Evolutionary conservation across 257 asterid species (phyloP).

Genomic region (Lantana camara): DNA sequence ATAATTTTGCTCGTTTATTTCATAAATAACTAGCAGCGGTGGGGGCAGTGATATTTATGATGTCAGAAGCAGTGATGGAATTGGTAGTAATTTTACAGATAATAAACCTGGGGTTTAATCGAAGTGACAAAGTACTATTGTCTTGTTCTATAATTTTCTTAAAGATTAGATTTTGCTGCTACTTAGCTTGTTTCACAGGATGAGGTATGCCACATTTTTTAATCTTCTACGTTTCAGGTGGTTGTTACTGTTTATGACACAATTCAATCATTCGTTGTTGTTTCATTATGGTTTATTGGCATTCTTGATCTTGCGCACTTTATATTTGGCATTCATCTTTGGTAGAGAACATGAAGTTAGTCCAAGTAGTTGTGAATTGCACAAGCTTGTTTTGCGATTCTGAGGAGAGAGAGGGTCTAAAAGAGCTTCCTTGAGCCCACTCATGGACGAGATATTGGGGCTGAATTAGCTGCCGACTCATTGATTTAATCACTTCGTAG

Average conservation of each 20-base stretch:
- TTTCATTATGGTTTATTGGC: not conserved
- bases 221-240: not conserved
- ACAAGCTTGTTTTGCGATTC: conserved; percentile 28
- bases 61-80: not conserved
- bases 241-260: not conserved
- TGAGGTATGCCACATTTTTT: not conserved
- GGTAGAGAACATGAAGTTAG: not conserved
- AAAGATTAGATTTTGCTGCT: no score
- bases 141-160: not conserved
- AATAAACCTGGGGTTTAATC: not conserved
- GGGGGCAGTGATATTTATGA: not conserved
- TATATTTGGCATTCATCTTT: not conserved
- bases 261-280: not conserved
- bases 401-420: conserved; percentile 38
- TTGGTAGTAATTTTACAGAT: not conserved
- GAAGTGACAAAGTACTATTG: not conserved
- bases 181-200: not conserved
- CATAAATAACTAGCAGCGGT: no score
- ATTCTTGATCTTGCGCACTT: not conserved
- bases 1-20: no score
- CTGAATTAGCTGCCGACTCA: conserved; percentile 95
- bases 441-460: conserved; percentile 69
- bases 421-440: conserved; percentile 99
- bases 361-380: not conserved
- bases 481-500: conserved; percentile 82